Percentiles rank a stretch among this genome's conserved stretches.
Conservation (phyloP, 1,139 yeast species). For the Yamadazyma siamensis region DNA sequence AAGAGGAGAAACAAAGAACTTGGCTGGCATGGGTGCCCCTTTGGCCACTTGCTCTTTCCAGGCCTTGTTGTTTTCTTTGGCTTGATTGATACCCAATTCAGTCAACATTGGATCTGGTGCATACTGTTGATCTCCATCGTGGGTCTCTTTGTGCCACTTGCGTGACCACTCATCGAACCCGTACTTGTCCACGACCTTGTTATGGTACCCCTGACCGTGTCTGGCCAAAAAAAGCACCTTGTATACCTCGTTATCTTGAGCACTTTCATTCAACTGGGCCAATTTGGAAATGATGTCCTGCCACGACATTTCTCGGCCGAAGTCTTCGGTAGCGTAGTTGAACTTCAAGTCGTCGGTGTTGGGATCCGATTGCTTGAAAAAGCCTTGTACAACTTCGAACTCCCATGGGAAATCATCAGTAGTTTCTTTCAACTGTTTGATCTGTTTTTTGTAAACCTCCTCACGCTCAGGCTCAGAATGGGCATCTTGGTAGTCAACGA, state of each 20-base stretch:
- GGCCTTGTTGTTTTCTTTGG: constrained; percentile 42
- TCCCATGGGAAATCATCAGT: constrained; percentile 27
- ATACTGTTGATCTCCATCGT: constrained; percentile 56
- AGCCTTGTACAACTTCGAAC: constrained; percentile 50
- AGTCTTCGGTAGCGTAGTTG: constrained; percentile 45
- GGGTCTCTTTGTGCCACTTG: constrained; percentile 52
- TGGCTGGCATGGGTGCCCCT: constrained; percentile 56
- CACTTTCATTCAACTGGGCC: constrained; percentile 32
- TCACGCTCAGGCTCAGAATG: constrained; percentile 19
- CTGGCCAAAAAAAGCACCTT: constrained; percentile 64
- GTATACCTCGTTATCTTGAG: constrained; percentile 39
- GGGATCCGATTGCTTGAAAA: constrained; percentile 50
- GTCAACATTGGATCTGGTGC: constrained; percentile 72
- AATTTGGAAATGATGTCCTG: constrained; percentile 33
- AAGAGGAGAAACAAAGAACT: constrained; percentile 63
- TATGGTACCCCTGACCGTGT: constrained; percentile 81
- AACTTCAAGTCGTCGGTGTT: constrained; percentile 48
- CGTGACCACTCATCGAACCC: constrained; percentile 59
- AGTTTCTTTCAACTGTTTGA: constrained; percentile 5
- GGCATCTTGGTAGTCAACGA: constrained; percentile 34
- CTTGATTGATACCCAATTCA: constrained; percentile 47
- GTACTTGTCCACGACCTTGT: constrained; percentile 53
- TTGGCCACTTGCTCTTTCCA: constrained; percentile 44
- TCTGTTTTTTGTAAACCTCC: constrained; percentile 6
- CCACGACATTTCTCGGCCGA: constrained; percentile 52